Percentiles rank a stretch among this genome's conserved stretches.
Conservation (phyloP, 2,329 filamentous ascomycete species). For the Blumeria graminis region DNA sequence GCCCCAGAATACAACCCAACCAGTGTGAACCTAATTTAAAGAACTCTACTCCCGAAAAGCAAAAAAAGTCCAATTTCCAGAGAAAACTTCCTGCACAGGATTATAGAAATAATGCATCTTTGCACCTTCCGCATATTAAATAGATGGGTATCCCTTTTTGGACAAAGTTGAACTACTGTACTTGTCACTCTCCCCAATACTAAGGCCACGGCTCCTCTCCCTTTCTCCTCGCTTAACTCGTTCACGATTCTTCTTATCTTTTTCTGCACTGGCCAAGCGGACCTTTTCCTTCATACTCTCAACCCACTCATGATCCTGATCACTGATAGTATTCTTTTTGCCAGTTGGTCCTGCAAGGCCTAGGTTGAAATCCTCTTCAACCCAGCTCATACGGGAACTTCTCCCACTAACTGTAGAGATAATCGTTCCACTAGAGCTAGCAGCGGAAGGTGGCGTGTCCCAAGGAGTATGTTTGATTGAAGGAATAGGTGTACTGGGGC, state of each 20-base stretch:
- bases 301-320: constrained; percentile 57
- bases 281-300: constrained; percentile 66
- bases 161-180: constrained; percentile 38
- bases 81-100: too few relatives aligned
- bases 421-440: constrained; percentile 1
- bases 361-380: constrained; percentile 32
- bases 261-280: constrained; percentile 40
- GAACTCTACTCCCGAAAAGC: too few relatives aligned
- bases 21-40: too few relatives aligned
- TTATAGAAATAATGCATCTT: too few relatives aligned
- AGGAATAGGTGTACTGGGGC: constrained; percentile 10
- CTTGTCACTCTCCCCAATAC: constrained; percentile 46
- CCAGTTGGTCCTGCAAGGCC: constrained; percentile 47
- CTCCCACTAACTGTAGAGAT: constrained; percentile 4
- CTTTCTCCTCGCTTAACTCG: constrained; percentile 36
- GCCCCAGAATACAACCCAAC: too few relatives aligned
- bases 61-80: too few relatives aligned
- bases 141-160: too few relatives aligned
- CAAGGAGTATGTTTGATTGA: constrained; percentile 3
- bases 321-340: constrained; percentile 40
- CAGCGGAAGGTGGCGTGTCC: constrained; percentile 5
- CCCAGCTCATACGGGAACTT: constrained; percentile 27
- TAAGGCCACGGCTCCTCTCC: constrained; percentile 16
- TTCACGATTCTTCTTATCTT: constrained; percentile 16
- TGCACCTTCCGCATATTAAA: too few relatives aligned